These are phyloP conservation scores for Allium cepa DNA, from an alignment of 106 monocot genomes.

Conservation along the genomic window DNA sequence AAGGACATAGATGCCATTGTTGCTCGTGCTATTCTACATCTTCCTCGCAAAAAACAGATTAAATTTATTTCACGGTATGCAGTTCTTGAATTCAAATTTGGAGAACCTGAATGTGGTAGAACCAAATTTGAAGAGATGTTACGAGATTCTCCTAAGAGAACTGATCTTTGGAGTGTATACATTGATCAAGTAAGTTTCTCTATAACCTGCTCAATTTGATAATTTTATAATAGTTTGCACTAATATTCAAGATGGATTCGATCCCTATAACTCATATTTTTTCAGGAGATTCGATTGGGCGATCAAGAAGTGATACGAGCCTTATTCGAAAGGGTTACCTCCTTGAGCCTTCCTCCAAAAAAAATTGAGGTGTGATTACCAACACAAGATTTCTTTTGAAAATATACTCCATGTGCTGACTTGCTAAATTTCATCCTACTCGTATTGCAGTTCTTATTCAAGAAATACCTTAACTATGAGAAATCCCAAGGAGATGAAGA, in stretches of 20 bases:
- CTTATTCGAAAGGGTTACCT: constrained; percentile 89
- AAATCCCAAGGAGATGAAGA: background rate
- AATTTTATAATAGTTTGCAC: background rate
- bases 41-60: constrained; percentile 73
- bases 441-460: background rate
- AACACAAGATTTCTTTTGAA: too few species aligned
- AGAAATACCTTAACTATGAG: background rate
- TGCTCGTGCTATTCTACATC: constrained; percentile 67
- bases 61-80: constrained; percentile 84
- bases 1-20: constrained; percentile 49
- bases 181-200: constrained; percentile 69
- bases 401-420: too few species aligned
- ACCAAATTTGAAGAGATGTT: constrained; percentile 70
- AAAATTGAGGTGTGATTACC: constrained; percentile 73
- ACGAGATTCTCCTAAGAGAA: constrained; percentile 84
- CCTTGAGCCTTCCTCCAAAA: constrained; percentile 63
- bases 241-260: background rate
- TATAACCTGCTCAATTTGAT: background rate
- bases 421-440: too few species aligned
- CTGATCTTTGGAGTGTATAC: constrained; percentile 92
- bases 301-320: constrained; percentile 61
- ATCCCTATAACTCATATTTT: background rate
- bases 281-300: constrained; percentile 75
- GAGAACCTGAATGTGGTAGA: constrained; percentile 61
- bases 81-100: constrained; percentile 74